Percentiles rank a stretch among this genome's conserved stretches.
phyloP scores from a whole-genome alignment of 1,284 basidiomycete genomes.

The Puccinia triticina region DNA sequence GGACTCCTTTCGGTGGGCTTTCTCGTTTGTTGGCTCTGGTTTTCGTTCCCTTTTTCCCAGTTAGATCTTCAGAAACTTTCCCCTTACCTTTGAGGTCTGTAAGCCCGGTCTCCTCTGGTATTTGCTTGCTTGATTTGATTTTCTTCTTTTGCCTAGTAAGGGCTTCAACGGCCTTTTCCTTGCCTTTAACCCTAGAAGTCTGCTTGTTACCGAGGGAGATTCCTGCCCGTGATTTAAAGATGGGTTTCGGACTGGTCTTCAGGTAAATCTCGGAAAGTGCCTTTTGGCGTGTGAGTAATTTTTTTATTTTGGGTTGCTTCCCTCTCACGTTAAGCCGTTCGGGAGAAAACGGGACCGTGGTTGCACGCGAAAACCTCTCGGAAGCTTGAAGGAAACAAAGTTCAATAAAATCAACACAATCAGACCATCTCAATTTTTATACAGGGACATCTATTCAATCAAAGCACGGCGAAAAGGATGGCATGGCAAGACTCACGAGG shows the following conservation, averaged over 20 bases:
- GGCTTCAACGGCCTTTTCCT: background rate
- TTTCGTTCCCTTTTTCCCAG: background rate
- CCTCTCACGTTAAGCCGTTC: background rate
- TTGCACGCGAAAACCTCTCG: background rate
- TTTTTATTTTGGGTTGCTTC: background rate
- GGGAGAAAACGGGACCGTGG: background rate
- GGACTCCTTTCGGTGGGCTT: background rate
- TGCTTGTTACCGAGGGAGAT: background rate
- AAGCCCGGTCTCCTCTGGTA: background rate
- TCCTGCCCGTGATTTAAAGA: background rate
- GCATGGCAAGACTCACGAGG: background rate
- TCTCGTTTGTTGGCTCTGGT: background rate
- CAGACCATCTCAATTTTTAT: background rate
- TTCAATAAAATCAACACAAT: background rate
- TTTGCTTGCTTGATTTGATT: background rate
- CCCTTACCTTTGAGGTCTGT: background rate
- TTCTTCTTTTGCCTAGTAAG: background rate
- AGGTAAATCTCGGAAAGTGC: too few relatives aligned
- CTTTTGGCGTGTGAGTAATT: too few relatives aligned
- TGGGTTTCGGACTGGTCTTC: background rate
- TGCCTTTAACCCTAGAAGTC: background rate
- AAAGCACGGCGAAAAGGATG: background rate
- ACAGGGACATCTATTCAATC: background rate
- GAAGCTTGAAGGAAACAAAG: background rate
- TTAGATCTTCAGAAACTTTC: background rate